A percentile compares a stretch with the other conserved stretches of the same genome.
Evolutionary conservation across 352 stramenopile genomes (phyloP).

Genomic region (Pythium aphanidermatum): DNA sequence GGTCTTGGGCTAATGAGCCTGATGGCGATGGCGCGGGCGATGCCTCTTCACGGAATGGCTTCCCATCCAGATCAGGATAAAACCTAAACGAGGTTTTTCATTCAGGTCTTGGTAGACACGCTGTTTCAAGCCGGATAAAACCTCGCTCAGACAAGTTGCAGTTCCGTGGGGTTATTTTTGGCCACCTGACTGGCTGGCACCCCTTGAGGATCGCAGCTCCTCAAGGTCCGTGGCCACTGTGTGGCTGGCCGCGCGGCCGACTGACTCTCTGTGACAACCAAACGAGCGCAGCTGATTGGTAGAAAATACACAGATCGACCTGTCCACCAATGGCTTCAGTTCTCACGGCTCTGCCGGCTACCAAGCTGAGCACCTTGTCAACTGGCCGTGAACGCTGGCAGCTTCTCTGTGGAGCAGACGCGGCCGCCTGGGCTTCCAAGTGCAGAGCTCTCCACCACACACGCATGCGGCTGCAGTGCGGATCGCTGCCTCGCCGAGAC

Average conservation of each 20-base stretch:
- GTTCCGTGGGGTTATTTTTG: slow-evolving; percentile 9
- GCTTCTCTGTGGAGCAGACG: too few species aligned
- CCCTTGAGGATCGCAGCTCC: slow-evolving; percentile 18
- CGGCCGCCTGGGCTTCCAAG: too few species aligned
- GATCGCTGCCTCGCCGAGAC: too few species aligned
- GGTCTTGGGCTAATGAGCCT: not conserved
- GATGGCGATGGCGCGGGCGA: not conserved
- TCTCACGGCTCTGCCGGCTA: too few species aligned
- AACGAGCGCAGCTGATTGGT: slow-evolving; percentile 4
- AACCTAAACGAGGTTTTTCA: slow-evolving; percentile 11
- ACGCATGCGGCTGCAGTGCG: too few species aligned
- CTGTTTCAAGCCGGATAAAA: slow-evolving; percentile 2
- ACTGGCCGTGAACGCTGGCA: too few species aligned
- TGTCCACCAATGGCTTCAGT: slow-evolving; percentile 1
- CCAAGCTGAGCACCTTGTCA: not conserved
- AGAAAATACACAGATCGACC: slow-evolving; percentile 4
- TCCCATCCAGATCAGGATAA: slow-evolving; percentile 16
- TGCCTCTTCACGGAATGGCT: slow-evolving; percentile 8
- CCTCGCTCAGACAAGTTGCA: slow-evolving; percentile 6
- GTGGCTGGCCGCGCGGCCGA: slow-evolving; percentile 9
- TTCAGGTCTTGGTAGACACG: not conserved
- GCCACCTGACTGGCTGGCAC: not conserved
- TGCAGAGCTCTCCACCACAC: too few species aligned
- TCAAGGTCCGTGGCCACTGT: too few species aligned
- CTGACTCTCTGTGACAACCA: slow-evolving; percentile 16